Conservation (phyloP, 176 grass and related monocot species). For the Dactylis glomerata region DNA sequence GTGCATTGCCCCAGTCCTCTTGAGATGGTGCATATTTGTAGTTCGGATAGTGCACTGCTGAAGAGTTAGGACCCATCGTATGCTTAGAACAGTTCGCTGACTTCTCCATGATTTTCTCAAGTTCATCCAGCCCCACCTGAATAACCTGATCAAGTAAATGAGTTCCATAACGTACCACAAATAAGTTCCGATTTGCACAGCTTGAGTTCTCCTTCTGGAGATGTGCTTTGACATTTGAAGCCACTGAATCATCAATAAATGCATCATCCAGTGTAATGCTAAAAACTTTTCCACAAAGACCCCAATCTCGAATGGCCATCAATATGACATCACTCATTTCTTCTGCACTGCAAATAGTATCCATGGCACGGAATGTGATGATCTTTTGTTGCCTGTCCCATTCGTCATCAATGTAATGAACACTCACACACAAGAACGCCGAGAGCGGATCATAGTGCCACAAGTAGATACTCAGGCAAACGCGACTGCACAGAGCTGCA, state of each 20-base stretch:
- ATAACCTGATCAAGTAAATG: neutral
- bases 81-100: neutral
- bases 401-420: conserved; percentile 32
- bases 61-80: neutral
- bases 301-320: conserved; percentile 17
- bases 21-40: conserved; percentile 25
- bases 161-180: too few species aligned
- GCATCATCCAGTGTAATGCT: conserved; percentile 37
- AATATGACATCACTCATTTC: conserved; percentile 29
- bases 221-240: conserved; percentile 11
- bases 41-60: conserved; percentile 27
- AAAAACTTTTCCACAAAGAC: conserved; percentile 30
- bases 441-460: conserved; percentile 30
- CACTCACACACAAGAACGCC: conserved; percentile 25
- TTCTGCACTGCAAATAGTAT: conserved; percentile 18
- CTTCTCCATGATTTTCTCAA: conserved; percentile 31
- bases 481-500: neutral
- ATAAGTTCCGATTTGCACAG: too few species aligned
- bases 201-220: conserved; percentile 13
- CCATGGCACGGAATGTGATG: conserved; percentile 4
- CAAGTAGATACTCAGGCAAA: conserved; percentile 29
- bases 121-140: neutral
- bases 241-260: conserved; percentile 36
- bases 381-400: conserved; percentile 30
- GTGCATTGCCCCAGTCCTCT: neutral